Conservation (phyloP, 2,329 filamentous ascomycete genomes). For the Talaromyces sp. region DNA sequence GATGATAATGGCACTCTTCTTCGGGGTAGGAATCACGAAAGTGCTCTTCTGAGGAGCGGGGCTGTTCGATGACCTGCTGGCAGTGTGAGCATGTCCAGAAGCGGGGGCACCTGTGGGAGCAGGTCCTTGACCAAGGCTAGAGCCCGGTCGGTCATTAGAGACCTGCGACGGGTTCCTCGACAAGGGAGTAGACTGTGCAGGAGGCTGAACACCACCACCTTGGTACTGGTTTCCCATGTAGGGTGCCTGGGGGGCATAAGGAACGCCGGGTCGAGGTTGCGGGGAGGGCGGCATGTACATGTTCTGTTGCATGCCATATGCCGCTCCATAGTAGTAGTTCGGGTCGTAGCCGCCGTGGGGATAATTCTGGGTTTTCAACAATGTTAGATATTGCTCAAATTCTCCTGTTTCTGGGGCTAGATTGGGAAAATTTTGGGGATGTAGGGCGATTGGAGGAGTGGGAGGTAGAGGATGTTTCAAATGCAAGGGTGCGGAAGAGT, state of each 20-base stretch:
- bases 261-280: conserved; percentile 45
- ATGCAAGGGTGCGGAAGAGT: neutral
- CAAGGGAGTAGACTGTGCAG: conserved; percentile 63
- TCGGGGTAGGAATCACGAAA: conserved; percentile 59
- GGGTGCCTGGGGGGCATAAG: conserved; percentile 43
- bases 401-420: conserved; percentile 65
- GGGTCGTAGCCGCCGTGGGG: conserved; percentile 50
- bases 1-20: conserved; percentile 75
- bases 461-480: neutral
- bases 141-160: conserved; percentile 62
- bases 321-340: conserved; percentile 39
- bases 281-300: conserved; percentile 44
- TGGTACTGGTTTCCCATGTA: conserved; percentile 52
- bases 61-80: conserved; percentile 52
- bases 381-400: conserved; percentile 70
- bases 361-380: conserved; percentile 61
- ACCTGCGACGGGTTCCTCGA: conserved; percentile 79
- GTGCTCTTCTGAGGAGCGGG: conserved; percentile 59
- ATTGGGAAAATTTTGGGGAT: conserved; percentile 36
- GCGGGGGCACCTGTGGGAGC: conserved; percentile 48
- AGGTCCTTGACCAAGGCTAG: conserved; percentile 57
- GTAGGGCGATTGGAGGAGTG: conserved; percentile 6
- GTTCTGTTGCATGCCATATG: conserved; percentile 37
- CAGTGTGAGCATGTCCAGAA: conserved; percentile 44
- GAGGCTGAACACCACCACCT: conserved; percentile 35